phyloP scores from a whole-genome alignment of 2,329 filamentous ascomycete species.

The Trichoderma hamatum region DNA sequence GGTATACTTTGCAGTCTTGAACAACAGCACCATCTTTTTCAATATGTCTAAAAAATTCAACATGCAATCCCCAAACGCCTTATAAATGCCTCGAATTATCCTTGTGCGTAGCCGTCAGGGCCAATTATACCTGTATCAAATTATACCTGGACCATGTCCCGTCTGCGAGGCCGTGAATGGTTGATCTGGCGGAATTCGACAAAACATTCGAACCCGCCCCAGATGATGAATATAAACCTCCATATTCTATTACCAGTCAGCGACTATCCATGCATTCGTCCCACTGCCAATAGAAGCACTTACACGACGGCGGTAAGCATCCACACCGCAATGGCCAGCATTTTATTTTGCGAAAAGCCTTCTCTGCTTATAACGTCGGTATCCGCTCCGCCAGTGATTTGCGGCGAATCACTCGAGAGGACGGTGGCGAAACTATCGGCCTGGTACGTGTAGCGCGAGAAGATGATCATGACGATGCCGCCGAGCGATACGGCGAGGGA shows the following conservation, averaged over 20 bases:
- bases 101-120: background rate
- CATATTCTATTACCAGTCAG: slow-evolving; percentile 14
- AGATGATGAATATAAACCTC: slow-evolving; percentile 26
- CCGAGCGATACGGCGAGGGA: slow-evolving; percentile 40
- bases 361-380: slow-evolving; percentile 20
- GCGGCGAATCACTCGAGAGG: background rate
- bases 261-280: background rate
- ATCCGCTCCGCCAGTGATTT: background rate
- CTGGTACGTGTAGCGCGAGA: slow-evolving; percentile 24
- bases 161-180: background rate
- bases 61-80: slow-evolving; percentile 9
- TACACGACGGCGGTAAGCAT: slow-evolving; percentile 24
- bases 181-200: slow-evolving; percentile 15
- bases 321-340: slow-evolving; percentile 26
- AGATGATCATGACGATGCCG: slow-evolving; percentile 39
- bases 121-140: background rate
- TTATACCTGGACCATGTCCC: slow-evolving; percentile 9
- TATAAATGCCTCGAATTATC: slow-evolving; percentile 1
- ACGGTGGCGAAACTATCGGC: slow-evolving; percentile 14
- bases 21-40: background rate
- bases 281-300: background rate
- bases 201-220: slow-evolving; percentile 27
- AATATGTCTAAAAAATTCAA: background rate
- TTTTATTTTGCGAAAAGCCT: slow-evolving; percentile 23
- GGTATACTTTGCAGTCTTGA: slow-evolving; percentile 9